A percentile compares a stretch with the other conserved stretches of the same genome.
Evolutionary conservation across 768 basidiomycete genomes (phyloP).

Genomic region (Dioszegia crocea): DNA sequence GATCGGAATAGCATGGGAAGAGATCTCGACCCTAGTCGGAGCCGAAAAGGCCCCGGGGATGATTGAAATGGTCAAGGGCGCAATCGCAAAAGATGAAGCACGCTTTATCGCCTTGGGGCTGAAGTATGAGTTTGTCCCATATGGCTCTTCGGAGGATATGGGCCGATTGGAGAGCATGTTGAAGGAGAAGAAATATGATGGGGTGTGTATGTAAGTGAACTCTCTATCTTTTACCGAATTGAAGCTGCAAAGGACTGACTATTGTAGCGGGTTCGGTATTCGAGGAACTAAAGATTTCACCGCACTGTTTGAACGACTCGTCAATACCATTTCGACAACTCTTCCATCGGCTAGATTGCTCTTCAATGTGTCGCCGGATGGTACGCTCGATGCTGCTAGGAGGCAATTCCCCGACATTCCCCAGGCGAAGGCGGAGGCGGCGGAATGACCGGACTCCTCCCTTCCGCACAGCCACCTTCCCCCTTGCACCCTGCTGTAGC

Average conservation of each 20-base stretch:
- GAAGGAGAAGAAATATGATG: constrained; percentile 1
- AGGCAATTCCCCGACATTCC: constrained; percentile 3
- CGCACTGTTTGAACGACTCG: constrained; percentile 7
- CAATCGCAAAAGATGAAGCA: neutral
- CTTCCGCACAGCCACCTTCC: no score
- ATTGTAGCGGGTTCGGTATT: constrained; percentile 7
- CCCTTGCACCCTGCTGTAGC: no score
- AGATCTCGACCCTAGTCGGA: constrained; percentile 1
- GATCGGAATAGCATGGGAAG: constrained; percentile 8
- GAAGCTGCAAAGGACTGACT: neutral
- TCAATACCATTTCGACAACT: constrained; percentile 12
- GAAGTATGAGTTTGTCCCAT: constrained; percentile 1
- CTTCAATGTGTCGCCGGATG: constrained; percentile 11
- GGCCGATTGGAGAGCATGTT: constrained; percentile 1
- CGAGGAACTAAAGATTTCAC: constrained; percentile 7
- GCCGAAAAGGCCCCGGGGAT: neutral
- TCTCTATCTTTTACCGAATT: neutral
- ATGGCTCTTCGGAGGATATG: constrained; percentile 9
- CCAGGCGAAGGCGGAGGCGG: no score
- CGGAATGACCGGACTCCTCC: no score
- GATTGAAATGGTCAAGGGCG: constrained; percentile 1
- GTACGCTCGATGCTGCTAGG: constrained; percentile 2
- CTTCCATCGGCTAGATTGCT: constrained; percentile 5
- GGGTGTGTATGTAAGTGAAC: constrained; percentile 9
- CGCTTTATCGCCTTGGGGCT: neutral